These are phyloP conservation scores for Didymella lethalis DNA, from an alignment of 2,329 filamentous ascomycete genomes.

Conservation along the genomic window DNA sequence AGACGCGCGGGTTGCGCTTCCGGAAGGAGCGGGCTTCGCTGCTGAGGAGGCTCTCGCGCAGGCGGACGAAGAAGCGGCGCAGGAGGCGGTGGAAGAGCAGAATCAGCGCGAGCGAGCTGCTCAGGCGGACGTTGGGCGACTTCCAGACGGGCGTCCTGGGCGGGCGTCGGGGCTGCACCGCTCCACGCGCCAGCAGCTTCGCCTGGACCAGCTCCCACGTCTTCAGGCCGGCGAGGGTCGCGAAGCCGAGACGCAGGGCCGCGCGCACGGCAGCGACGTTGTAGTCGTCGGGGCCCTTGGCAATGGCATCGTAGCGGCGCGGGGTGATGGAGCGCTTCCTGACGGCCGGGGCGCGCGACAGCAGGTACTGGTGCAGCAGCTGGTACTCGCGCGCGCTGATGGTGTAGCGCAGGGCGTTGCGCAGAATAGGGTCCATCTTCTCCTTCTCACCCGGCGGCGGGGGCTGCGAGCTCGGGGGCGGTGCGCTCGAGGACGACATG, in stretches of 20 bases:
- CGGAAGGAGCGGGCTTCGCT: slow-evolving; percentile 84
- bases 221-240: slow-evolving; percentile 55
- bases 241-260: slow-evolving; percentile 55
- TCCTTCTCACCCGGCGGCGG: slow-evolving; percentile 40
- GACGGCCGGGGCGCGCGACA: slow-evolving; percentile 73
- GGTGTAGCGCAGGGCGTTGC: slow-evolving; percentile 86
- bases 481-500: slow-evolving; percentile 47
- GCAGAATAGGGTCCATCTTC: slow-evolving; percentile 73
- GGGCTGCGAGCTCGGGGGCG: slow-evolving; percentile 22
- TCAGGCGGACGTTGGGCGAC: slow-evolving; percentile 77
- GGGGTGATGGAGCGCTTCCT: slow-evolving; percentile 62
- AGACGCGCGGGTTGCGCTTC: slow-evolving; percentile 78
- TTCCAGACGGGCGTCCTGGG: slow-evolving; percentile 54
- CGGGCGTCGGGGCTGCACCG: slow-evolving; percentile 45
- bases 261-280: slow-evolving; percentile 58
- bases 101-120: slow-evolving; percentile 82
- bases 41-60: slow-evolving; percentile 80
- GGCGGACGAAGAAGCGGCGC: slow-evolving; percentile 84
- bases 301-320: slow-evolving; percentile 60
- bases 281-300: slow-evolving; percentile 57
- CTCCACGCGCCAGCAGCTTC: slow-evolving; percentile 48
- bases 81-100: slow-evolving; percentile 88
- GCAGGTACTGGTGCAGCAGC: slow-evolving; percentile 80
- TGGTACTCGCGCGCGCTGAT: slow-evolving; percentile 86
- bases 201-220: slow-evolving; percentile 55